These are phyloP conservation scores for Acmispon strigosus DNA, from an alignment of 306 rosid genomes.

Conservation along the genomic window DNA sequence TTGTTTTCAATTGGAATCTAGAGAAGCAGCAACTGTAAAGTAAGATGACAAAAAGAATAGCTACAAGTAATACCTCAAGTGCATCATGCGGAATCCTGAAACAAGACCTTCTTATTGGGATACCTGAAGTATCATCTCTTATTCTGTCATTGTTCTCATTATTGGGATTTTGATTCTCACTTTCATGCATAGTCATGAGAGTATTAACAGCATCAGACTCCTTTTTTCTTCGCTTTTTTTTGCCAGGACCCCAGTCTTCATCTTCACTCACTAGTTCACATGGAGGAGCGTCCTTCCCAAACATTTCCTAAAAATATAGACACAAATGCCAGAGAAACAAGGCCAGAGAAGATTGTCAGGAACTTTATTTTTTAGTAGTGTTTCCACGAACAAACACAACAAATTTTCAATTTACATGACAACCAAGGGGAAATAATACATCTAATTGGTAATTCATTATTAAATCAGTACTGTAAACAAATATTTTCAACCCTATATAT, in stretches of 20 bases:
- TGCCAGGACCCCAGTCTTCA: slow-evolving; percentile 93
- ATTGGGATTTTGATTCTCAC: slow-evolving; percentile 42
- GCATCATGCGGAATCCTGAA: slow-evolving; percentile 74
- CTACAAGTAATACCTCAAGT: slow-evolving; percentile 54
- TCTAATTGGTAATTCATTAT: not conserved
- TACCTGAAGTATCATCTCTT: slow-evolving; percentile 23
- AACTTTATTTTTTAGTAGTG: not conserved
- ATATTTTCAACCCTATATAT: not conserved
- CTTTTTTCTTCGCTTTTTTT: slow-evolving; percentile 66
- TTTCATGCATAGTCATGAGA: slow-evolving; percentile 80
- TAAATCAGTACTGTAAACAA: slow-evolving; percentile 7
- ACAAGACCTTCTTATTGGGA: slow-evolving; percentile 42
- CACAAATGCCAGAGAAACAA: not conserved
- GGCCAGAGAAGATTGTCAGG: not conserved
- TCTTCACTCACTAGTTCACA: slow-evolving; percentile 78
- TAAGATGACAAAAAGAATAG: slow-evolving; percentile 11
- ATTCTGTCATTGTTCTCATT: slow-evolving; percentile 16
- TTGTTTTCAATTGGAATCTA: not conserved
- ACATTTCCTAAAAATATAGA: slow-evolving; percentile 65
- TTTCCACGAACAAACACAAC: not conserved
- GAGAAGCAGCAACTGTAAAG: not conserved
- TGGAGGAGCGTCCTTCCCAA: slow-evolving; percentile 75
- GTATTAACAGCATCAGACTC: slow-evolving; percentile 91
- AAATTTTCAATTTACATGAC: not conserved
- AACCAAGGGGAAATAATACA: not conserved